Evolutionary conservation across 2,329 filamentous ascomycete genomes (phyloP), one percentile per base, ranked within the genome.

Genomic region (Venturia asperata): DNA sequence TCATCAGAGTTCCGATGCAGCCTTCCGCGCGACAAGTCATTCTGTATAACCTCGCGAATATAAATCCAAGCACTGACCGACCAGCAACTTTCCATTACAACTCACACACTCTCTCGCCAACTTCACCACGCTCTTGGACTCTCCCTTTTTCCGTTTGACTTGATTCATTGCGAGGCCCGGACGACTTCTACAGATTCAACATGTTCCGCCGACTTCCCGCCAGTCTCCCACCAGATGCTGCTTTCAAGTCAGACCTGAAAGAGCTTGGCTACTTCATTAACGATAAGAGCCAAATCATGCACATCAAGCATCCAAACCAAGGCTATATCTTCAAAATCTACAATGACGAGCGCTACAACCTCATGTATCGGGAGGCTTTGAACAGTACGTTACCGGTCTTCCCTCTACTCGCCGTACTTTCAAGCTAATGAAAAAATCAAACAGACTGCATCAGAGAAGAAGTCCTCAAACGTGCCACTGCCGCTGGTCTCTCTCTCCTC

Each of bases 251-350:
- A 0, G 80, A 89, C 70, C 79, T 97, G 37, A 78, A 85, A 66
- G 78, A 83, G 64, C 85, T 97, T 3, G 92, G 91, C 89, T 93
- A 78, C 76, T 92, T 90, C 73, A 76, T 96, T 76, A 92, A 90
- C 69, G 0, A 76, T 86, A 56, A 65, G 41, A 45, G 21, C 39
- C 39, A 61, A 0, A 83, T 96, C 67, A 86, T 89, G 61, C 86
- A 81, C 67, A 87, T 90, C 64, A 78, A 83, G 27, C 78, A 91
- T 43, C 86, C 88, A 0, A 81, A 87, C 37, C 79, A 83, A 68
- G 87, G 87, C 72, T 96, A 91, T 79, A 83, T 90, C 69, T 96
- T 83, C 80, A 87, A 86, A 73, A 75, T 89, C 64, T 88, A 84
- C 73, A 86, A 85, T 70, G 92, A 91, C 74, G 79, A 84, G n/a